Percentiles rank a stretch among this genome's conserved stretches.
Conservation (phyloP, 768 basidiomycete species). For the Boletus reticuloceps region DNA sequence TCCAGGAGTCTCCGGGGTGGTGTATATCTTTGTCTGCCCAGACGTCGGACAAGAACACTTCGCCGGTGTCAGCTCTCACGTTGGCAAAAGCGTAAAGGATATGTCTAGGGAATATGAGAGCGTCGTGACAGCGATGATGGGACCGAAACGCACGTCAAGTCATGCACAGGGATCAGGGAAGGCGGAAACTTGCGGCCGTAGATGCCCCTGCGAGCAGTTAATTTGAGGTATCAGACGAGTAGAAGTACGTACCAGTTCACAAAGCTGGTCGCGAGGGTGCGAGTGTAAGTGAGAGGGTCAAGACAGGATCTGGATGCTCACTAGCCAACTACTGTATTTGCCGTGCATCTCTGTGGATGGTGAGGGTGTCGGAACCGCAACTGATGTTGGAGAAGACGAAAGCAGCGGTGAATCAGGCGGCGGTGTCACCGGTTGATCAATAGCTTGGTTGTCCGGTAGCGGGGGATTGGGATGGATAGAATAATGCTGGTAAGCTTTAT, state of each 20-base stretch:
- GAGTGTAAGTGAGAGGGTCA: conserved; percentile 8
- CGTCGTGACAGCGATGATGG: neutral
- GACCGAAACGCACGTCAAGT: conserved; percentile 69
- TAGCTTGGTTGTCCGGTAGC: conserved; percentile 11
- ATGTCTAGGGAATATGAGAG: conserved; percentile 48
- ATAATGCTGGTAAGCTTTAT: conserved; percentile 42
- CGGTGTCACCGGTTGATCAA: conserved; percentile 12
- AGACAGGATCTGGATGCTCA: conserved; percentile 37
- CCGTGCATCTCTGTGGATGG: conserved; percentile 41
- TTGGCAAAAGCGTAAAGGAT: conserved; percentile 94
- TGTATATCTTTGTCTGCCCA: conserved; percentile 99
- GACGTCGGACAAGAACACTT: conserved; percentile 81
- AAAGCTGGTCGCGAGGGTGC: conserved; percentile 44
- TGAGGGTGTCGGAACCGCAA: conserved; percentile 12
- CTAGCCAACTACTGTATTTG: conserved; percentile 83
- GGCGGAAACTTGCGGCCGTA: conserved; percentile 93
- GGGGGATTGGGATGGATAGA: conserved; percentile 14
- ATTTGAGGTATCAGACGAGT: neutral
- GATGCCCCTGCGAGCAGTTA: conserved; percentile 66
- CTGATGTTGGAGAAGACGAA: conserved; percentile 3
- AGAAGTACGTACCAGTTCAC: conserved; percentile 63
- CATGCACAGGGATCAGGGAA: conserved; percentile 72
- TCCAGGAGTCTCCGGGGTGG: conserved; percentile 94
- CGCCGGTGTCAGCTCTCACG: conserved; percentile 76
- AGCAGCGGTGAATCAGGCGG: conserved; percentile 6